phyloP scores from a whole-genome alignment of 768 basidiomycete species.

The Suillus ampliporus region DNA sequence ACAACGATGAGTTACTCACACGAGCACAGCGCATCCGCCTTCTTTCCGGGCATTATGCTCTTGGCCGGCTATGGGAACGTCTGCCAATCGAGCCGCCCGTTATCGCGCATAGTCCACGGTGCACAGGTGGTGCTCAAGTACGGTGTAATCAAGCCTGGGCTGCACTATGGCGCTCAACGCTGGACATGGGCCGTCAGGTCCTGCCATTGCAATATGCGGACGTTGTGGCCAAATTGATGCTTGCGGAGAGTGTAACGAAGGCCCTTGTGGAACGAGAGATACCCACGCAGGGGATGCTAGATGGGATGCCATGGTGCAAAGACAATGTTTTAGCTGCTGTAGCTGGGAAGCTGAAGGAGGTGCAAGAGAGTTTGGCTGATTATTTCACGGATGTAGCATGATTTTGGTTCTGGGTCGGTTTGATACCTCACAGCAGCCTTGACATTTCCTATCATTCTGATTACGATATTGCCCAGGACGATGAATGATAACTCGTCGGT shows the following conservation, averaged over 20 bases:
- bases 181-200: slow-evolving; percentile 45
- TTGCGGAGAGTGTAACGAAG: slow-evolving; percentile 53
- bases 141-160: slow-evolving; percentile 53
- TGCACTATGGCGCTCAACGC: slow-evolving; percentile 49
- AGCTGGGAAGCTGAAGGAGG: slow-evolving; percentile 49
- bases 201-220: slow-evolving; percentile 50
- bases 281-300: slow-evolving; percentile 43
- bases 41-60: slow-evolving; percentile 57
- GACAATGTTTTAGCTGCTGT: slow-evolving; percentile 49
- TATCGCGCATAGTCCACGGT: slow-evolving; percentile 48
- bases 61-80: slow-evolving; percentile 50
- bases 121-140: slow-evolving; percentile 42
- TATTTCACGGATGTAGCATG: slow-evolving; percentile 50
- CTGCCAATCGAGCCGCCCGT: slow-evolving; percentile 49
- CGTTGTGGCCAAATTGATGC: slow-evolving; percentile 49
- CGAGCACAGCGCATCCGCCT: slow-evolving; percentile 57
- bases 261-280: slow-evolving; percentile 51
- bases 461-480: not conserved
- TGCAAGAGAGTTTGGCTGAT: slow-evolving; percentile 52
- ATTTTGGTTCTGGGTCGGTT: slow-evolving; percentile 3
- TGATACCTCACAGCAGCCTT: not conserved
- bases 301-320: slow-evolving; percentile 52
- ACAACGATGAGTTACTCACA: slow-evolving; percentile 48
- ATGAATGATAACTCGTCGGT: not conserved
- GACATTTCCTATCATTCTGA: not conserved